phyloP scores from a whole-genome alignment of 176 grass and related monocot genomes.

The Cymbopogon citratus region DNA sequence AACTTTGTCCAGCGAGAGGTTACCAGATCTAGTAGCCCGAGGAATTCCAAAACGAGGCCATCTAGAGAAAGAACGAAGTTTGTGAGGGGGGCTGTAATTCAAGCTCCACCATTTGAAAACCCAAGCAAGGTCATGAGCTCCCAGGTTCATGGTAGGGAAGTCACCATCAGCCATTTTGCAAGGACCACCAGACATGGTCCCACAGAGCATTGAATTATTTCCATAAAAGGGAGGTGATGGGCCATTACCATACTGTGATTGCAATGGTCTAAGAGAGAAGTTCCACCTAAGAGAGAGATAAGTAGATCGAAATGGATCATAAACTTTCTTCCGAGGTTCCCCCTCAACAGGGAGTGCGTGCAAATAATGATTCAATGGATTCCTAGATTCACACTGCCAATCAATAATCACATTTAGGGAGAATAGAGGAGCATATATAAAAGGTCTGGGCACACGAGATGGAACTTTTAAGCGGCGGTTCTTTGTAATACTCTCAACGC shows the following conservation, averaged over 20 bases:
- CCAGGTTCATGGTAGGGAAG: constrained; percentile 88
- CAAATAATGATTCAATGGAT: constrained; percentile 92
- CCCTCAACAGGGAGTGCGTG: constrained; percentile 86
- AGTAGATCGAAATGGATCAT: constrained; percentile 95
- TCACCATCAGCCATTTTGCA: constrained; percentile 49
- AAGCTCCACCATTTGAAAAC: constrained; percentile 99
- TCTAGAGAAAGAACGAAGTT: constrained; percentile 91
- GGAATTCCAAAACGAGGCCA: constrained; percentile 92
- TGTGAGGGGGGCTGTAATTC: constrained; percentile 95
- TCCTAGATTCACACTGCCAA: constrained; percentile 96
- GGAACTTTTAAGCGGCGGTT: constrained; percentile 82
- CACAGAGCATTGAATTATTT: constrained; percentile 41
- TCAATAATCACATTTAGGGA: constrained; percentile 88
- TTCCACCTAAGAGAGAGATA: constrained; percentile 97
- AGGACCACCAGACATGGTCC: constrained; percentile 44
- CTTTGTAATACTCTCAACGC: constrained; percentile 85
- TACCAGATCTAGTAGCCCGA: constrained; percentile 82
- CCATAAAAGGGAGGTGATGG: constrained; percentile 48
- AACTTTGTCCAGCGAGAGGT: constrained; percentile 98
- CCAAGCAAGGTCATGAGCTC: constrained; percentile 97
- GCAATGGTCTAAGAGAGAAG: constrained; percentile 81
- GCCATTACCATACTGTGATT: constrained; percentile 41
- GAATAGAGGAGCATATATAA: constrained; percentile 82
- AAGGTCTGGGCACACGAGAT: constrained; percentile 57
- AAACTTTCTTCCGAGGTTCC: constrained; percentile 79